Conservation (phyloP, 1,284 basidiomycete genomes). For the Rhodotorula sp. region DNA sequence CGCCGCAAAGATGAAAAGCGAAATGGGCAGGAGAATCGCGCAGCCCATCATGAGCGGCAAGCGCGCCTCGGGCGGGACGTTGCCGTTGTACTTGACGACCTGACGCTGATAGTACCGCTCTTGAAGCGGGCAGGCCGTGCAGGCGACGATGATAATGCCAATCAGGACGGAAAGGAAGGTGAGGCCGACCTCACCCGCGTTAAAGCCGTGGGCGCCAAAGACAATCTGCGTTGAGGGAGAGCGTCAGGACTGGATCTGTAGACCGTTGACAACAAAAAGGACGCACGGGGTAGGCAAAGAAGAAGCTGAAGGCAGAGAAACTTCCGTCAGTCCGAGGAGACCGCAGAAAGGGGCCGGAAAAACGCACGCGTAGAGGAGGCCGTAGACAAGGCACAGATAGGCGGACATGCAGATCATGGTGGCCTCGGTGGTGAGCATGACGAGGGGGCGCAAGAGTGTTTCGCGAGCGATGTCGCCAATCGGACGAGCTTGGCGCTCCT, state of each 20-base stretch:
- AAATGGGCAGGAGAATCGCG: slow-evolving; percentile 49
- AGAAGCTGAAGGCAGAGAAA: neutral
- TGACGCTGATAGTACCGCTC: slow-evolving; percentile 31
- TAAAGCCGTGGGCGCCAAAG: slow-evolving; percentile 15
- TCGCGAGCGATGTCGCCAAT: slow-evolving; percentile 47
- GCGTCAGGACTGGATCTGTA: neutral
- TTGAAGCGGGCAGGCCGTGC: slow-evolving; percentile 37
- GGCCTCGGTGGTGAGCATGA: slow-evolving; percentile 64
- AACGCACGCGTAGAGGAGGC: slow-evolving; percentile 31
- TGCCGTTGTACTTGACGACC: slow-evolving; percentile 9
- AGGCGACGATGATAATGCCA: slow-evolving; percentile 48
- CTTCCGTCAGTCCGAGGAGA: slow-evolving; percentile 27
- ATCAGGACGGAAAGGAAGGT: slow-evolving; percentile 26
- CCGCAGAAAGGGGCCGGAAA: neutral
- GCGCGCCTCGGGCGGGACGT: slow-evolving; percentile 45
- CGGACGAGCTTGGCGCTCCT: slow-evolving; percentile 15
- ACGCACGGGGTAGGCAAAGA: slow-evolving; percentile 14
- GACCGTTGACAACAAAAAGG: neutral
- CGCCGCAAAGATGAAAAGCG: slow-evolving; percentile 55
- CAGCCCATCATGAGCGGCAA: slow-evolving; percentile 48
- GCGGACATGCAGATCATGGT: slow-evolving; percentile 67
- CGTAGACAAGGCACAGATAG: slow-evolving; percentile 67
- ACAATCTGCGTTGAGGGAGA: neutral
- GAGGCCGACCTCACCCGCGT: slow-evolving; percentile 14
- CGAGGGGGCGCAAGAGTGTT: slow-evolving; percentile 53